Evolutionary conservation across 345 rosid genomes (phyloP).

Genomic region (Bruguiera sexangula): DNA sequence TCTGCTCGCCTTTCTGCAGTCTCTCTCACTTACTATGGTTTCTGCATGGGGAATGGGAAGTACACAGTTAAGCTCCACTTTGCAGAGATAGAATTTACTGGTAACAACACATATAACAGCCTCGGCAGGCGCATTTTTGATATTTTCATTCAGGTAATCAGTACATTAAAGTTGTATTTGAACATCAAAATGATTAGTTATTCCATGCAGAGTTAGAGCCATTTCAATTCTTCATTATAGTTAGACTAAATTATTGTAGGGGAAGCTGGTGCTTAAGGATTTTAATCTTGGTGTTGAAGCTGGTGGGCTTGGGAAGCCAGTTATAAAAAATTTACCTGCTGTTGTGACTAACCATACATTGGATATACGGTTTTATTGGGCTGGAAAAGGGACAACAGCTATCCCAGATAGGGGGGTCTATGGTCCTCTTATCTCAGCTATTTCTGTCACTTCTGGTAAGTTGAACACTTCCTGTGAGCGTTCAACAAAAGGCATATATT

Average conservation of each 20-base stretch:
- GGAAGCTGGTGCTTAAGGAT: constrained; percentile 3
- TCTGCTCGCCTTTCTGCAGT: constrained; percentile 11
- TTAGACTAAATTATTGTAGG: neutral
- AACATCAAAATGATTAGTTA: too few relatives aligned
- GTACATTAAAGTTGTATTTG: too few relatives aligned
- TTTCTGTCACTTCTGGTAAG: constrained; percentile 15
- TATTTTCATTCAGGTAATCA: constrained; percentile 16
- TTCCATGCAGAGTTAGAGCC: neutral
- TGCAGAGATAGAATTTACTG: constrained; percentile 15
- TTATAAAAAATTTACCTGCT: constrained; percentile 10
- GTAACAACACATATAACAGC: constrained; percentile 8
- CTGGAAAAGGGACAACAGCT: constrained; percentile 15
- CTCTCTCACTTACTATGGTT: constrained; percentile 17
- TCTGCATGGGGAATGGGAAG: constrained; percentile 15
- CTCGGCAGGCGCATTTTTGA: constrained; percentile 16
- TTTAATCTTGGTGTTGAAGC: constrained; percentile 15
- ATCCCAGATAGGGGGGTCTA: constrained; percentile 14
- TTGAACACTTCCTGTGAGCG: neutral
- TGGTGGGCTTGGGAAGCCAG: constrained; percentile 13
- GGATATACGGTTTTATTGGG: constrained; percentile 21
- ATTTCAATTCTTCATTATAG: neutral
- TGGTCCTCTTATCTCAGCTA: constrained; percentile 23
- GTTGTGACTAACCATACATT: constrained; percentile 3
- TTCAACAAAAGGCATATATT: too few relatives aligned
- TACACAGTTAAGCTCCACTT: constrained; percentile 19